Base-by-base conservation (phyloP, 441 rosid genomes). In the Eutrema salsugineum region DNA sequence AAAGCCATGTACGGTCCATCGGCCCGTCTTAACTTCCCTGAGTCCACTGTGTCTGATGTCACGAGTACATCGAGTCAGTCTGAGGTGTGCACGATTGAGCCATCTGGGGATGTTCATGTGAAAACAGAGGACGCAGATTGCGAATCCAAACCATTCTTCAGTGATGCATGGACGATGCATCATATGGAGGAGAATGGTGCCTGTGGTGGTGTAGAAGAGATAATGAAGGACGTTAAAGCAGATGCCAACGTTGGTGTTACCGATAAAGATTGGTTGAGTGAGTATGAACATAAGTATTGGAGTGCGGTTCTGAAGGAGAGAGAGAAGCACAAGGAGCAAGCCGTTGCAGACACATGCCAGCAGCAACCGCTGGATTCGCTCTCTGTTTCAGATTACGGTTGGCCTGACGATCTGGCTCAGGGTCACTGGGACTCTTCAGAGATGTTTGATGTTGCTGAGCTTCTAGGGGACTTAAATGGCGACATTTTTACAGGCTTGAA, bases 1-100 rank as follows among this genome's bases (percentile, higher is more conserved):
- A 71, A 49, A 10, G 83, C 83, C 0, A 87, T 92, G 91, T 88
- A 90, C 19, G 95, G 98, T 17, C 54, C 83, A 0, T 62, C 5
- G 17, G 97, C 97, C 0, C 78, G 91, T 39, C 70, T 91, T 11
- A 91, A 91, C 38, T 56, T 82, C 42, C 91, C 90, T 11, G 51
- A 47, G 30, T 69, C 42, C 3, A 38, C 77, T 0, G 70, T 53
- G 11, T 76, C 83, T 2, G 85, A 84, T 27, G 79, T 63, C 1
- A 56, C 80, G 1, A 65, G 82, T 0, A 55, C 83, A 0, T 84
- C 91, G n/a, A 72, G 71, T 20, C 68, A 28, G 30, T 84, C 88
- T 11, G 91, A 85, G 79, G 75, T 84, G 3, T 80, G 83, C 14
- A 80, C 24, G 3, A 50, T 10, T 17, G 85, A 78, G n/a, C 74